These are phyloP conservation scores for Scenedesmus sp. DNA, from an alignment of 163 green algal genomes.

Conservation along the genomic window DNA sequence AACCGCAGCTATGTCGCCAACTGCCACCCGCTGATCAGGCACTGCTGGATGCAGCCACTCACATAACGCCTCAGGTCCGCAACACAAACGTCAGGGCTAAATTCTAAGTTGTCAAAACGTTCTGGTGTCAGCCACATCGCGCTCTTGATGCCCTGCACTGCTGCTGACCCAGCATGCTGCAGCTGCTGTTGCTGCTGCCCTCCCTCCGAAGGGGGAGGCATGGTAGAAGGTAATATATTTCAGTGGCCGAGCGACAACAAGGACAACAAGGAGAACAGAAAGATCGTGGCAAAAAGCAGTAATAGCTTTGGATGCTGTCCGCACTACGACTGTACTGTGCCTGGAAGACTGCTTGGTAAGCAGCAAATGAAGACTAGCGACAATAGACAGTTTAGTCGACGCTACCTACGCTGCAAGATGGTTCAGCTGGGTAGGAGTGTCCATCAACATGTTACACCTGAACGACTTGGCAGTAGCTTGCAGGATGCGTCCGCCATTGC, in stretches of 20 bases:
- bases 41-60: not conserved
- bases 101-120: slow-evolving; percentile 78
- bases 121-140: slow-evolving; percentile 88
- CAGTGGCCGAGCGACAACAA: not conserved
- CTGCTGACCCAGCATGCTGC: not conserved
- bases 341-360: too few relatives aligned
- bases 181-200: not conserved
- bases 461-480: not conserved
- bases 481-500: not conserved
- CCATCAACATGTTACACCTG: not conserved
- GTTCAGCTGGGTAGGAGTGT: not conserved
- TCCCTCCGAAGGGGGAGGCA: not conserved
- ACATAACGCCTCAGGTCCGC: slow-evolving; percentile 89
- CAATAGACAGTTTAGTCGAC: not conserved
- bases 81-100: slow-evolving; percentile 86
- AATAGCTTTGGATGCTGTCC: not conserved
- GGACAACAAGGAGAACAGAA: not conserved
- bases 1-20: not conserved
- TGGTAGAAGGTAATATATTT: not conserved
- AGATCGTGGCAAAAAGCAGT: not conserved
- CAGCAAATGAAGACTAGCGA: too few relatives aligned
- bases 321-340: not conserved
- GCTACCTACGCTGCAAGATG: not conserved
- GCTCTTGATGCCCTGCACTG: slow-evolving; percentile 10
- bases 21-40: not conserved